Base-by-base conservation (phyloP, 2,329 filamentous ascomycete species). In the Ophiostoma quercus region DNA sequence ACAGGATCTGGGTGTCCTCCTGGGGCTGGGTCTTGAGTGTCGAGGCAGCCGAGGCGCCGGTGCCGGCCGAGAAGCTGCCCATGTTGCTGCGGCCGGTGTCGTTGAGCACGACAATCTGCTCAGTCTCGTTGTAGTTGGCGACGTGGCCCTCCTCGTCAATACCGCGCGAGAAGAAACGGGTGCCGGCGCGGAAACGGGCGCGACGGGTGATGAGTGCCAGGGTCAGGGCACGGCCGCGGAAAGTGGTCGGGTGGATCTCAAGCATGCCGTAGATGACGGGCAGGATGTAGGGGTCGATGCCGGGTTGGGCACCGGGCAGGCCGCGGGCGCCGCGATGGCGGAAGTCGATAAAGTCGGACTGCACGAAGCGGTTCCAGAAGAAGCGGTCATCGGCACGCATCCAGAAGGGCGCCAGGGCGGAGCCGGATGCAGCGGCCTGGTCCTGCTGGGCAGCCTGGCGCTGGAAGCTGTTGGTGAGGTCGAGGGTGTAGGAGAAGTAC, bases 41-140 rank as follows among this genome's bases (percentile, higher is more conserved):
- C 25, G 67, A 43, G 51, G 16, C 67, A 7, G 32, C 54, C 5
- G 25, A 16, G 9, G 7, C 88, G 71, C 86, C 84, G 74, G 90
- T 90, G 68, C 92, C 91, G 4, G 65, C 65, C 67, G 90, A 90
- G 79, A 92, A 97, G 7, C 93, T 94, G 57, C 91, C 89, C 62
- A 95, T 81, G 0, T 90, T 90, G 70, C 88, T 88, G 3, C 85
- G 84, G 2, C 85, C 84, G 69, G 82, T 85, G 79, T 98, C 95
- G 76, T 98, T 98, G 74, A 98, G 80, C 51, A 99, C 88, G 72
- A 97, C 85, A 43, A 95, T 84, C 78, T 99, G 95, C 78, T 99
- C 95, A 0, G 95, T 98, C 83, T 99, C 95, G 77, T 99, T 99
- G 84, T 94, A 99, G 79, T 99, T 99, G 74, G 95, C 92, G n/a